phyloP scores from a whole-genome alignment of 164 flowering plant genomes.

The Cinnamomum micranthum region DNA sequence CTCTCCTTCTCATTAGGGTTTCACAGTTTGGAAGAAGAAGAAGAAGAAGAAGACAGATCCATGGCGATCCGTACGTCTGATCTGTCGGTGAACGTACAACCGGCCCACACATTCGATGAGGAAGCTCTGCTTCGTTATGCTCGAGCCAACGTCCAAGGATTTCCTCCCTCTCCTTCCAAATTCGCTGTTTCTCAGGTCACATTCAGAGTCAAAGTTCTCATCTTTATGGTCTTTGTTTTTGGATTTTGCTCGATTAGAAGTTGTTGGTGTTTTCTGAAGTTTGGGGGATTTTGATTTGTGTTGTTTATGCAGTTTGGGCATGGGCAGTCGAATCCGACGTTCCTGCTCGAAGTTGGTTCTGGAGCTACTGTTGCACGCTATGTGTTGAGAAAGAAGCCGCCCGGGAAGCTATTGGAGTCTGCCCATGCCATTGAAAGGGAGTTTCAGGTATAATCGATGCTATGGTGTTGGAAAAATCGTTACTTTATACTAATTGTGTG shows the following conservation, averaged over 20 bases:
- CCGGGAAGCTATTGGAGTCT: constrained; percentile 72
- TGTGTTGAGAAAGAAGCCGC: constrained; percentile 91
- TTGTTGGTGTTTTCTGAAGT: neutral
- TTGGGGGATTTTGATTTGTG: neutral
- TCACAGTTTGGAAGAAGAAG: too few species aligned
- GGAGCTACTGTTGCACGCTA: constrained; percentile 47
- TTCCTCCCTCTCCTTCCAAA: constrained; percentile 47
- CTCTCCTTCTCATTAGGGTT: neutral
- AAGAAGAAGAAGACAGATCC: neutral
- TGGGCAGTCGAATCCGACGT: constrained; percentile 98
- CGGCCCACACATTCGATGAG: constrained; percentile 43
- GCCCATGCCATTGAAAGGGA: constrained; percentile 97
- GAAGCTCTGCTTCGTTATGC: constrained; percentile 55
- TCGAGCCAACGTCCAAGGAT: constrained; percentile 51
- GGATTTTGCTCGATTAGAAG: neutral
- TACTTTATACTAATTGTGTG: too few species aligned
- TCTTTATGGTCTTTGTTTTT: neutral
- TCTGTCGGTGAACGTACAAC: constrained; percentile 34
- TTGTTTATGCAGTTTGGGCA: constrained; percentile 67
- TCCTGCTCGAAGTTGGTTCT: constrained; percentile 48
- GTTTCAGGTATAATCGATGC: constrained; percentile 49
- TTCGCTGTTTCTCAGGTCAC: constrained; percentile 60
- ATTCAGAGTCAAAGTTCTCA: neutral
- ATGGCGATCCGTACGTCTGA: constrained; percentile 69
- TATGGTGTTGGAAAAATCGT: too few species aligned